Evolutionary conservation across 1,284 basidiomycete species (phyloP).

Genomic region (Marasmius tenuissimus): DNA sequence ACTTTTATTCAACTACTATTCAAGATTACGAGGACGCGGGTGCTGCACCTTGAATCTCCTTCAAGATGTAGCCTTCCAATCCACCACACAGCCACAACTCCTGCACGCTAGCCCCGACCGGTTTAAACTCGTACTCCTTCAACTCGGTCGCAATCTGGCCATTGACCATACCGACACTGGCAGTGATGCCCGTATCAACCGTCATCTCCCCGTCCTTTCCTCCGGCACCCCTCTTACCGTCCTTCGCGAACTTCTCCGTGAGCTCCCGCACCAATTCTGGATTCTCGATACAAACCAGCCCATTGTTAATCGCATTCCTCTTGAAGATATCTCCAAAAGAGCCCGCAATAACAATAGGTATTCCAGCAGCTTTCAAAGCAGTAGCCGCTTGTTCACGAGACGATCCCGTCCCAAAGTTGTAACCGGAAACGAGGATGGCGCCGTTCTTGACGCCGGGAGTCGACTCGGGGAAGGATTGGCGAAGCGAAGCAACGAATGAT

Average conservation of each 20-base stretch:
- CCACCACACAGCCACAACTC: slow-evolving; percentile 87
- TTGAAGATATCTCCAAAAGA: slow-evolving; percentile 99
- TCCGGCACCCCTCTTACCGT: slow-evolving; percentile 74
- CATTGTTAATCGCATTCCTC: slow-evolving; percentile 98
- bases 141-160: slow-evolving; percentile 41
- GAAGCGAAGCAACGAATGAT: slow-evolving; percentile 56
- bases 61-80: slow-evolving; percentile 77
- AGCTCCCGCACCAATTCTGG: slow-evolving; percentile 88
- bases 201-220: slow-evolving; percentile 56
- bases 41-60: slow-evolving; percentile 54
- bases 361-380: slow-evolving; percentile 90
- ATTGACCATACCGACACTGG: slow-evolving; percentile 47
- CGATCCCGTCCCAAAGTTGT: slow-evolving; percentile 98
- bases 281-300: slow-evolving; percentile 92
- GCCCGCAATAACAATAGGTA: slow-evolving; percentile 93
- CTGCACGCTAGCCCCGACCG: slow-evolving; percentile 89
- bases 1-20: neutral
- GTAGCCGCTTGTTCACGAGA: slow-evolving; percentile 99
- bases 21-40: neutral
- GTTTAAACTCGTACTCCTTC: slow-evolving; percentile 68
- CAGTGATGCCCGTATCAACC: slow-evolving; percentile 23
- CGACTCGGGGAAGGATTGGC: slow-evolving; percentile 17
- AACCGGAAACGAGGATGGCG: slow-evolving; percentile 87
- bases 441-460: slow-evolving; percentile 46
- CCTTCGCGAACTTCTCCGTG: slow-evolving; percentile 72